Percentiles rank a stretch among this genome's conserved stretches.
phyloP scores from a whole-genome alignment of 1,139 yeast genomes.

The Blastobotrys persicus region DNA sequence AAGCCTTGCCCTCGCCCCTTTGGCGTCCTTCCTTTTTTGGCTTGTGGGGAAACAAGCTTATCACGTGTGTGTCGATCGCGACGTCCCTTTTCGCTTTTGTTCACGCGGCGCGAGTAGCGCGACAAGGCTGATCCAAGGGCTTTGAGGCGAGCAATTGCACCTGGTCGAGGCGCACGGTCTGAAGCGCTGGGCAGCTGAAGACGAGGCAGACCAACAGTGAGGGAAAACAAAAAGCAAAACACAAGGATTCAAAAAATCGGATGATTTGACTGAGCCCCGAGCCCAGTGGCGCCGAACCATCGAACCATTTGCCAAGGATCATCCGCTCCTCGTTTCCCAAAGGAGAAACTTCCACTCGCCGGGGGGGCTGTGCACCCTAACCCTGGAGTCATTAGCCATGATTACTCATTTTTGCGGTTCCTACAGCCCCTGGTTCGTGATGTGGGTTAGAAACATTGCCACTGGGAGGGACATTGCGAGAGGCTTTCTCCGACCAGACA shows the following conservation, averaged over 20 bases:
- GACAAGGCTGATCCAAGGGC: too few relatives aligned
- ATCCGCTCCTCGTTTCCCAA: background rate
- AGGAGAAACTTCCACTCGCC: background rate
- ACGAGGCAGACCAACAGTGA: too few relatives aligned
- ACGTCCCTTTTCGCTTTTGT: background rate
- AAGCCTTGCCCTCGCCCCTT: background rate
- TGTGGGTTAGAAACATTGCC: too few relatives aligned
- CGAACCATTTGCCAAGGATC: background rate
- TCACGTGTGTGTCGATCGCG: background rate
- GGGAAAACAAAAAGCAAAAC: too few relatives aligned
- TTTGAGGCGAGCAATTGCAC: too few relatives aligned
- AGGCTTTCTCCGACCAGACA: too few relatives aligned
- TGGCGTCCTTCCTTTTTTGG: background rate
- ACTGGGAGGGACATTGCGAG: too few relatives aligned
- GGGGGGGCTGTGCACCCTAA: background rate
- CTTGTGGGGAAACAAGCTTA: background rate
- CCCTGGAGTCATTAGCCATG: too few relatives aligned
- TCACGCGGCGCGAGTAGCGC: background rate
- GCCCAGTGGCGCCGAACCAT: background rate
- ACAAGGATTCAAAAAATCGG: too few relatives aligned
- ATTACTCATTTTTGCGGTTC: background rate
- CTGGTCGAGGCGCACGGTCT: too few relatives aligned
- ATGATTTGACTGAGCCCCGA: background rate
- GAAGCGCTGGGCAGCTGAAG: too few relatives aligned
- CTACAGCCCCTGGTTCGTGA: too few relatives aligned